Base-by-base conservation (phyloP, 805 yeast genomes). In the Spathaspora hagerdaliae region DNA sequence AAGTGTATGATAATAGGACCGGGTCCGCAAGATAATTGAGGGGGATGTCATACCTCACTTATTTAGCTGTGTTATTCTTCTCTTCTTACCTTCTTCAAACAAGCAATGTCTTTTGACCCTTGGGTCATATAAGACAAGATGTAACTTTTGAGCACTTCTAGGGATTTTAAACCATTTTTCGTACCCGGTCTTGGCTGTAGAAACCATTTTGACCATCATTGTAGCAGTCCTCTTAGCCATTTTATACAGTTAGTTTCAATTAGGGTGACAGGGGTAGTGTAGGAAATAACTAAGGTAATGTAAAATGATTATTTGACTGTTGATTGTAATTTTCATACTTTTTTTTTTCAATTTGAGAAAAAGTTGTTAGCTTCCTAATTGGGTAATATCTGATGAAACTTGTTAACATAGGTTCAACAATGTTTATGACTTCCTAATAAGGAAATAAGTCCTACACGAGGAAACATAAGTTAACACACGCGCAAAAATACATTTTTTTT, bases 161-260 rank as follows among this genome's bases (percentile, higher is more conserved):
- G 90, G 94, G 39, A 91, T 79, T 42, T 82, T 73, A 53, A 90
- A 79, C 62, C 90, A 84, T 61, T 95, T 82, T 61, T 82, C 81
- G 65, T 76, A 87, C 1, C 98, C 98, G 1, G 98, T 91, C 55
- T 85, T 80, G 13, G 97, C 98, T 2, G 94, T 77, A 1, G 98
- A 92, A 2, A 91, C 73, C 51, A 92, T 77, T 65, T 89, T 88
- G 47, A 92, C 85, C 60, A 91, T 82, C 4, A 96, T 85, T 54
- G 82, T 82, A 59, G 90, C 82, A 26, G 87, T 76, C 67, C 87
- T 87, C 64, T 85, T 61, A n/a, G 67, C 66, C 67, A 63, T 48
- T 38, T 50, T 43, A 19, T 19, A 19, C 5, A 3, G 24, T 19
- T 19, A 19, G 24, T 19, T 19, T 19, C 24, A 19, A 19, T 2